A percentile compares a stretch with the other conserved stretches of the same genome.
Conservation (phyloP, 139 green algal genomes). For the Chlamydomonas schloesseri region DNA sequence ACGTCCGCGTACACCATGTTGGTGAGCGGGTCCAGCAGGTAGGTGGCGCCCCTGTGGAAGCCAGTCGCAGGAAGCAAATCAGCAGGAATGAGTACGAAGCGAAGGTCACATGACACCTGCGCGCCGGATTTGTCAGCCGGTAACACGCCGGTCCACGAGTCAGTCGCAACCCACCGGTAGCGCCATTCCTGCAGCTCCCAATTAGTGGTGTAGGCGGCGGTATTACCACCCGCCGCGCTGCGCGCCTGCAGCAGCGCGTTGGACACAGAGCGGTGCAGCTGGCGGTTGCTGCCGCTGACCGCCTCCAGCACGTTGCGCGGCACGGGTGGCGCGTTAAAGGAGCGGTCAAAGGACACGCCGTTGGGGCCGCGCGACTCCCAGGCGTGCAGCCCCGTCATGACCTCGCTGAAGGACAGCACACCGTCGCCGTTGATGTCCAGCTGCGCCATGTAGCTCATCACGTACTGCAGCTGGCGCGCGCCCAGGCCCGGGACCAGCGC, state of each 20-base stretch:
- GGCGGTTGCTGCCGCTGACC: neutral
- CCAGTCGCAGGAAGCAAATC: no score
- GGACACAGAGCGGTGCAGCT: neutral
- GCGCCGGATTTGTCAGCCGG: no score
- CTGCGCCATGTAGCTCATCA: conserved; percentile 50
- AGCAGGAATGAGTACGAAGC: no score
- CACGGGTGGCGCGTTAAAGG: neutral
- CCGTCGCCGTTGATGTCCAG: conserved; percentile 55
- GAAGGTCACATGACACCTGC: no score
- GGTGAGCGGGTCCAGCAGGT: conserved; percentile 51
- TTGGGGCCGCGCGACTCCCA: conserved; percentile 11
- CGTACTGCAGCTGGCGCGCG: conserved; percentile 45
- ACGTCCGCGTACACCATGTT: conserved; percentile 51
- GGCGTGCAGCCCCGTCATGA: conserved; percentile 50
- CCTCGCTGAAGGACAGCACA: conserved; percentile 43
- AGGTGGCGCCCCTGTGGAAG: conserved; percentile 21
- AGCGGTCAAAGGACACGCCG: conserved; percentile 16
- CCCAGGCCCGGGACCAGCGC: conserved; percentile 42
- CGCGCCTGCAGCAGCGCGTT: neutral
- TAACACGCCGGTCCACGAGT: no score
- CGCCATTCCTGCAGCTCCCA: conserved; percentile 48
- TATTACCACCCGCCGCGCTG: neutral
- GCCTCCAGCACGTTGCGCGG: neutral
- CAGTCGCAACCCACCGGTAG: neutral
- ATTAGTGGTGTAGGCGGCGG: neutral